A percentile compares a stretch with the other conserved stretches of the same genome.
These are phyloP conservation scores for Coemansia sp. DNA, from an alignment of 192 early-diverging fungal genomes.

Conservation along the genomic window DNA sequence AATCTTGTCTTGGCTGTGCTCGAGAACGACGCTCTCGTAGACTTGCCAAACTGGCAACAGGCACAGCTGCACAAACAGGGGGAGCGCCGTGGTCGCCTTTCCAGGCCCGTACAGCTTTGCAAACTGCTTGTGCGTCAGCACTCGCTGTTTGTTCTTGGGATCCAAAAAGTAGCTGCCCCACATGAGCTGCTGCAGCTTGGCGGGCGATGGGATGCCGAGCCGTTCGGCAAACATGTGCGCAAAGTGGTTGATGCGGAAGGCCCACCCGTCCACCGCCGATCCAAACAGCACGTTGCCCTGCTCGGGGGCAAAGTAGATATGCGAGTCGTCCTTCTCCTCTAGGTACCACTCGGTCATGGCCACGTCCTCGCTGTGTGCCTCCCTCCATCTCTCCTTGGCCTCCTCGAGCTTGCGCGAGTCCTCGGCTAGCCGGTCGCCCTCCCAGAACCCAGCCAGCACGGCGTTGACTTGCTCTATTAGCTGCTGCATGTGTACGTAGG, in stretches of 20 bases:
- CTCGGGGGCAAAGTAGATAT: constrained; percentile 96
- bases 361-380: constrained; percentile 58
- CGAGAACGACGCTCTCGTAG: constrained; percentile 76
- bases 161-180: constrained; percentile 99
- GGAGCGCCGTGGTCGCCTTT: constrained; percentile 46
- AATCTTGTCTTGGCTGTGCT: constrained; percentile 77
- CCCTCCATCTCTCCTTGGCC: constrained; percentile 59
- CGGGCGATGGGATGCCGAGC: constrained; percentile 57
- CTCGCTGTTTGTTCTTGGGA: constrained; percentile 86
- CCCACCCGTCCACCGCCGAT: constrained; percentile 98
- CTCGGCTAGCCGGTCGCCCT: constrained; percentile 83
- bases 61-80: constrained; percentile 96
- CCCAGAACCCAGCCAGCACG: constrained; percentile 92
- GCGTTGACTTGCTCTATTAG: constrained; percentile 98
- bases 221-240: constrained; percentile 89
- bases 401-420: constrained; percentile 72
- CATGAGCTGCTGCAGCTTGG: constrained; percentile 75
- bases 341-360: constrained; percentile 76
- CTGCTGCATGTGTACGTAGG: constrained; percentile 89
- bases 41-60: constrained; percentile 95
- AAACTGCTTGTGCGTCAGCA: constrained; percentile 84
- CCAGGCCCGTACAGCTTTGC: constrained; percentile 67
- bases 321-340: constrained; percentile 90
- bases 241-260: constrained; percentile 94
- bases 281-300: constrained; percentile 97